Conservation (phyloP, 2,329 filamentous ascomycete genomes). For the Beauveria sp. region DNA sequence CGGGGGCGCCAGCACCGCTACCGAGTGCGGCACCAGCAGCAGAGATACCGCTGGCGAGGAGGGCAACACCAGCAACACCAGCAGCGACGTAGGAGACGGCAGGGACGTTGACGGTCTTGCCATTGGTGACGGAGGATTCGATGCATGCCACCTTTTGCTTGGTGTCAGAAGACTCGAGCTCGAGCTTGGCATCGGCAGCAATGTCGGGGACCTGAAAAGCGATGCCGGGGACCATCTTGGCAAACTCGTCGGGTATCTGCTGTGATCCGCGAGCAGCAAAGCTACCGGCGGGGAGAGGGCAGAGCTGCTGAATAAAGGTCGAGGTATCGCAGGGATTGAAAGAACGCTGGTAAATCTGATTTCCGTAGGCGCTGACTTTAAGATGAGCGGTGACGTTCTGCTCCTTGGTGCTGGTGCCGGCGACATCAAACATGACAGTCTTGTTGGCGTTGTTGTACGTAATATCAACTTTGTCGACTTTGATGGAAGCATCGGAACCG, state of each 20-base stretch:
- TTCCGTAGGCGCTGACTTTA: conserved; percentile 76
- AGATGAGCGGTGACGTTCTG: conserved; percentile 77
- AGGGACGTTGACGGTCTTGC: conserved; percentile 68
- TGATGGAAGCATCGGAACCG: conserved; percentile 43
- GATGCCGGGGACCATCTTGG: conserved; percentile 72
- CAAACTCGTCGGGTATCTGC: conserved; percentile 62
- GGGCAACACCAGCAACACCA: conserved; percentile 76
- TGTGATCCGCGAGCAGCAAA: conserved; percentile 70
- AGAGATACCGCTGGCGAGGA: conserved; percentile 64
- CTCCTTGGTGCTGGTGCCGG: conserved; percentile 62
- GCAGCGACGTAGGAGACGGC: conserved; percentile 79
- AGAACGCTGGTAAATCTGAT: conserved; percentile 64
- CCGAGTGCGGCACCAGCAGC: conserved; percentile 56
- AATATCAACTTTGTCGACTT: conserved; percentile 67
- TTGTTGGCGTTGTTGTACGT: conserved; percentile 69
- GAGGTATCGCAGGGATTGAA: conserved; percentile 74
- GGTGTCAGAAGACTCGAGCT: conserved; percentile 57
- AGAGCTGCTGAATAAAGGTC: conserved; percentile 66
- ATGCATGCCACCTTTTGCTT: conserved; percentile 70
- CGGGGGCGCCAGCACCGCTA: conserved; percentile 49
- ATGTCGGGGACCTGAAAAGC: conserved; percentile 90
- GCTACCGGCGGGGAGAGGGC: conserved; percentile 69
- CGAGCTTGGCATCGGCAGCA: conserved; percentile 72
- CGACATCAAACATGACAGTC: conserved; percentile 70
- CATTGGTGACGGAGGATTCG: conserved; percentile 73